Evolutionary conservation across 495 filamentous ascomycete genomes (phyloP), one percentile per base, ranked within the genome.

Genomic region (Aspergillus wentii): DNA sequence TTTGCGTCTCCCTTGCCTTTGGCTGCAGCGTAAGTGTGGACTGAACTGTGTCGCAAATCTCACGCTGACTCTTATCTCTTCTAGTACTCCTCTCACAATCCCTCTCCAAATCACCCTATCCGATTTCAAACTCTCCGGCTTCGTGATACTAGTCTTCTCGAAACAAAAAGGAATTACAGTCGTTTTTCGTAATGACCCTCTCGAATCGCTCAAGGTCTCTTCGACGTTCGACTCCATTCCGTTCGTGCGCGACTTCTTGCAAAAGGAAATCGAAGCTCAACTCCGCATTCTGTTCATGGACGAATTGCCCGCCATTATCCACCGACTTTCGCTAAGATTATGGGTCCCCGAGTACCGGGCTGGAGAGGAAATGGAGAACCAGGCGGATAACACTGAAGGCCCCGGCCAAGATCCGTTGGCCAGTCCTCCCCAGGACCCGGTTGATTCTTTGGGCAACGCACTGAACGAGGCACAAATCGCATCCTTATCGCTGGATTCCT

Each of bases 211-310:
- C 45, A 97, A 96, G 68, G 92, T 98, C 44, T 96, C 92, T 2
- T 95, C 88, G 40, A 98, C 92, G 17, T 98, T 97, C 59, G 92
- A 98, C 66, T 95, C 92, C 8, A 98, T 98, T 50, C 91, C 91
- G 8, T 98, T 97, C 49, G 91, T 98, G 38, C 82, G 91, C 39
- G 91, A 97, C 55, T 98, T 96, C 61, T 71, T 98, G 31, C 92
- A 98, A 54, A 88, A 85, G 52, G 94, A 91, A 40, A 98, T 98
- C 51, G 92, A 98, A 63, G 82, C 74, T n/a, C 92, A 97, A 57
- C 66, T 98, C 22, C 78, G 92, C 27, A 83, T 86, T 32, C 55
- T 98, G 50, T 88, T 98, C 57, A 96, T 97, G 88, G 92, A 98
- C 43, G 92, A 98, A 58, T 68, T 98, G 10, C 92, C 92, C 4